Evolutionary conservation across 441 rosid species (phyloP), one percentile per base, ranked within the genome.

Genomic region (Viola pubescens): DNA sequence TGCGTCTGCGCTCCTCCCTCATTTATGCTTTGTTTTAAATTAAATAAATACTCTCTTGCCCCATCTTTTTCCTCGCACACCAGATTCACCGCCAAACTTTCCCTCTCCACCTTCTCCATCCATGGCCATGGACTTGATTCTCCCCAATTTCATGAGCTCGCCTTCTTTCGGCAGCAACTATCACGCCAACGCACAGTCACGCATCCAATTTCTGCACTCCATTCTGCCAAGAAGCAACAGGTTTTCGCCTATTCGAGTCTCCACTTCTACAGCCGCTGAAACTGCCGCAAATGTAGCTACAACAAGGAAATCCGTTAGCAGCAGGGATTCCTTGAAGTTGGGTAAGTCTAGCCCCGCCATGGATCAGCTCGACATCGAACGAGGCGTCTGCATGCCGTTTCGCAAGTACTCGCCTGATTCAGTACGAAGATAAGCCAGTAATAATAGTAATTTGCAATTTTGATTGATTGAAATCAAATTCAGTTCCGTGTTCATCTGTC

Each of bases 321-420:
- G 58, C 54, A 66, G 50, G 48, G 53, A 60, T 44, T 0, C 58
- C 6, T 34, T 12, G 39, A 11, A 12, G 59, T 52, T 60, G 41
- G 70, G 63, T 52, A 78, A 70, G 54, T 86, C 96, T 51, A 85
- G 82, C 69, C 60, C 70, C 47, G 96, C 96, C 59, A 54, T 91
- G 84, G 96, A 91, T 56, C 88, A 60, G 79, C 87, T 91, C 8
- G 98, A 91, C 75, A 79, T 91, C 70, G 98, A 91, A 67, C 85
- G 98, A 62, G 96, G 98, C 61, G 98, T 91, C 44, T 91, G 98
- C 73, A 72, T 88, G 62, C 96, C 98, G 2, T 91, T 91, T 79
- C 85, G 98, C 83, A 91, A 91, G 86, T 91, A 91, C 73, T 64
- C 96, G 61, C 96, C 96, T 43, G 92, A 88, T 73, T 81, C 84